Evolutionary conservation across 306 rosid genomes (phyloP), one percentile per base, ranked within the genome.

Genomic region (Mimosa pudica): DNA sequence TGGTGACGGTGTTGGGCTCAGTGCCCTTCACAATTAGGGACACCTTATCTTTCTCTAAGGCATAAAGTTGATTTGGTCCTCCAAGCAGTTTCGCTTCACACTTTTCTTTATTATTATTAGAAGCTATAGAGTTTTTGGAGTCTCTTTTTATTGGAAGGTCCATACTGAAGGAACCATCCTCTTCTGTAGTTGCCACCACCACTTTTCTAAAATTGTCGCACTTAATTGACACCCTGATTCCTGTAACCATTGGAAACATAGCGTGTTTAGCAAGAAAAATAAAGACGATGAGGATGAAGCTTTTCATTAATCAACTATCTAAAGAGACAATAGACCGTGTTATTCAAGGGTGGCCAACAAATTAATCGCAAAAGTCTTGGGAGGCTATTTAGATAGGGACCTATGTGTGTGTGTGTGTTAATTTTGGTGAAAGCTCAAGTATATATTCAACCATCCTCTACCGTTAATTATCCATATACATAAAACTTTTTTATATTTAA

Each of bases 71-170:
- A 54, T 44, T 82, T 71, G 91, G 87, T 5, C 99, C 98, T 24
- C 98, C 99, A 4, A 81, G 80, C 73, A 95, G 78, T 83, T 82
- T 84, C 18, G 94, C 94, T 4, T 81, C 75, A 82, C 98, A 95
- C 4, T 79, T 88, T 74, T 20, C 44, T 2, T 10, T 17, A 3
- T 46, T 46, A 46, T 46, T 4, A 13, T 13, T 13, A 65, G 70
- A 67, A 41, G 78, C 33, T 20, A 74, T 30, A 3, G 86, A 18
- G 35, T 76, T 82, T 46, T 74, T 44, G 35, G 47, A 9, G 67
- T 77, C 78, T 41, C 80, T 38, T 38, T 38, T 51, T 3, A 51
- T 77, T 4, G 94, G 94, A 82, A 90, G 85, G 38, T 86, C 74
- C 16, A 57, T 77, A 77, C 86, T 84, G 75, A 92, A 95, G 76